phyloP scores from a whole-genome alignment of 2,329 filamentous ascomycete genomes.

The Diplocarpon rosae region DNA sequence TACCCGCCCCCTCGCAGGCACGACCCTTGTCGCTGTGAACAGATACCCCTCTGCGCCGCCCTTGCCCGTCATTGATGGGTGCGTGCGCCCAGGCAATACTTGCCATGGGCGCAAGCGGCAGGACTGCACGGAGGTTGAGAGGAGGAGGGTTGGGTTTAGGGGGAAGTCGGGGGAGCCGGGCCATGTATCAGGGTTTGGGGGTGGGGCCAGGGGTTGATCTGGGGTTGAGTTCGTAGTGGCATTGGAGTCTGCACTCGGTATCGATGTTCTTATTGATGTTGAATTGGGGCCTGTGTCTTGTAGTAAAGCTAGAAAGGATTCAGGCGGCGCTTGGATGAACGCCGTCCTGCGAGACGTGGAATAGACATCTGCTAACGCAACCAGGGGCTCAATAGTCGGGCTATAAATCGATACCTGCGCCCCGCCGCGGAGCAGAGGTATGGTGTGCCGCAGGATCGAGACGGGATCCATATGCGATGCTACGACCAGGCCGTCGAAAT shows the following conservation, averaged over 20 bases:
- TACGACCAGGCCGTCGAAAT: constrained; percentile 74
- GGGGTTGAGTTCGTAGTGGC: constrained; percentile 25
- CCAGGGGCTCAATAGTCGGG: constrained; percentile 67
- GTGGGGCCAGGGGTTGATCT: constrained; percentile 30
- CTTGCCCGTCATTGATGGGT: constrained; percentile 82
- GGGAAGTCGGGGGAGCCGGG: constrained; percentile 65
- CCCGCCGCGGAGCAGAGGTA: constrained; percentile 74
- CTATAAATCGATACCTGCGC: constrained; percentile 80
- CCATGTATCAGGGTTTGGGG: constrained; percentile 35
- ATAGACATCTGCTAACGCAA: constrained; percentile 71
- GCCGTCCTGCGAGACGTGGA: constrained; percentile 69
- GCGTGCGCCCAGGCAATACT: constrained; percentile 81
- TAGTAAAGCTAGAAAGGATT: constrained; percentile 24
- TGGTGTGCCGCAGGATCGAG: constrained; percentile 60
- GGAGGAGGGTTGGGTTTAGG: constrained; percentile 72
- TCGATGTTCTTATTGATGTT: no score
- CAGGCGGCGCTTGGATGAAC: constrained; percentile 48
- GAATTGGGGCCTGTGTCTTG: no score
- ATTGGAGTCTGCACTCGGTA: no score
- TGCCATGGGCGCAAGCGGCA: constrained; percentile 75
- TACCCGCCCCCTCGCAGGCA: constrained; percentile 69
- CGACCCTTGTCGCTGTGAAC: constrained; percentile 70
- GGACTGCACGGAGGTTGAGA: constrained; percentile 72
- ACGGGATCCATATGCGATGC: constrained; percentile 73
- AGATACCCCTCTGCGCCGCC: constrained; percentile 87